Base-by-base conservation (phyloP, 495 filamentous ascomycete genomes). In the Podospora sp. region DNA sequence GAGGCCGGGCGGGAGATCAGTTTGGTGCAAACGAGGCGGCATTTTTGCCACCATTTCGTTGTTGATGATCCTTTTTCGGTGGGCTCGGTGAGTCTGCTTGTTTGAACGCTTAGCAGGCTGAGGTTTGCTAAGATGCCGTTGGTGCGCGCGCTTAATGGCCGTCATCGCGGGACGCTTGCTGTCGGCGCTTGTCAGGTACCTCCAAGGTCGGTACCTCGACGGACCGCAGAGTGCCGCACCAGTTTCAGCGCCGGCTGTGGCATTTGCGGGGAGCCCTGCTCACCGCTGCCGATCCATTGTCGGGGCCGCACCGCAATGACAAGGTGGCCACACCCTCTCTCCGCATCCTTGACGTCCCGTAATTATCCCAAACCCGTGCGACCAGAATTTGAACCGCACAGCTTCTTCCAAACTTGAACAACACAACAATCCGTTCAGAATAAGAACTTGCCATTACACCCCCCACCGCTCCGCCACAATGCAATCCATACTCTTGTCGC, bases 401-500 rank as follows among this genome's bases (percentile, higher is more conserved):
- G 12, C 2, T 46, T 46, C 16, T 6, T 18, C 40, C 40, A 46
- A 14, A 46, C 40, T 14, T 18, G 16, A 46, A 46, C 9, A 46
- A 46, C 9, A 12, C 40, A 46, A 18, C 40, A 46, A 46, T 46
- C 40, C 29, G 29, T 33, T 33, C 8, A 8, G 4, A 33, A 33
- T 4, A 33, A 33, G 3, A 33, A 33, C 29, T 33, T 33, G 29
- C 29, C 29, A 33, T 33, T 33, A 11, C 52, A 55, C 20, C 5
- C 20, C 5, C 20, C 52, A 55, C 56, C 21, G 18, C 25, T 57
- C 56, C 24, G 51, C 53, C 71, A 83, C 55, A 57, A 87, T 90
- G 88, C 76, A 84, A 77, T 76, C 82, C 76, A 69, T 88, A 73
- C 70, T 90, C 60, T 71, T 89, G 65, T 80, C 85, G 67, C 77